Percentiles rank a stretch among this genome's conserved stretches.
Conservation (phyloP, 73 alveolate species). For the Paramecium primaurelia region DNA sequence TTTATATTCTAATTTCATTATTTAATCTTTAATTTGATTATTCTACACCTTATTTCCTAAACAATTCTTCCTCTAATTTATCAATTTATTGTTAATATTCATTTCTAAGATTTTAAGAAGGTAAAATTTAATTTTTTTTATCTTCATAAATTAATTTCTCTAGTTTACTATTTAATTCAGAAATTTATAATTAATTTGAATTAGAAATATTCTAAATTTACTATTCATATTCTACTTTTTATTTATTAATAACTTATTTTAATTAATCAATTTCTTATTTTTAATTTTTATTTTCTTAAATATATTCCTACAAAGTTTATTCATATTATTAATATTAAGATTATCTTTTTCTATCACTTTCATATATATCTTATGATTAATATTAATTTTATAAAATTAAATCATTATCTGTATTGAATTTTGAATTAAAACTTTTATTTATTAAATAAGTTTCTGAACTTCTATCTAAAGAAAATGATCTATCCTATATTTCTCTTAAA, state of each 20-base stretch:
- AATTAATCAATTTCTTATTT: background rate
- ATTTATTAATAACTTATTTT: background rate
- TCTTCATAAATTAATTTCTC: background rate
- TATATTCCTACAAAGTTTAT: background rate
- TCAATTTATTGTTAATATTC: background rate
- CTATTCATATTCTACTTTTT: background rate
- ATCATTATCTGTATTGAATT: background rate
- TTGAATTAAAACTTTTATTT: background rate
- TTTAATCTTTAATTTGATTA: conserved; percentile 1
- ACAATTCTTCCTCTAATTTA: background rate
- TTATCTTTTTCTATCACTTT: conserved; percentile 8
- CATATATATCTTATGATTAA: background rate
- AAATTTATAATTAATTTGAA: background rate
- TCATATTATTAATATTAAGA: background rate
- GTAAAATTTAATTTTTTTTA: background rate
- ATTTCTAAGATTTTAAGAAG: background rate
- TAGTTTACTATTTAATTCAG: background rate
- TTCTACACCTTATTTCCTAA: background rate
- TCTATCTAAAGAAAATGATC: background rate
- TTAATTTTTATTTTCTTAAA: background rate
- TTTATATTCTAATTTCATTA: background rate
- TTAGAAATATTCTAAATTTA: background rate
- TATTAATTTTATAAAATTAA: background rate
- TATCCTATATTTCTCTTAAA: background rate
- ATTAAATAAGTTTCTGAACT: background rate